Evolutionary conservation across 2,329 filamentous ascomycete genomes (phyloP), one percentile per base, ranked within the genome.

Genomic region (Nemania sp.): DNA sequence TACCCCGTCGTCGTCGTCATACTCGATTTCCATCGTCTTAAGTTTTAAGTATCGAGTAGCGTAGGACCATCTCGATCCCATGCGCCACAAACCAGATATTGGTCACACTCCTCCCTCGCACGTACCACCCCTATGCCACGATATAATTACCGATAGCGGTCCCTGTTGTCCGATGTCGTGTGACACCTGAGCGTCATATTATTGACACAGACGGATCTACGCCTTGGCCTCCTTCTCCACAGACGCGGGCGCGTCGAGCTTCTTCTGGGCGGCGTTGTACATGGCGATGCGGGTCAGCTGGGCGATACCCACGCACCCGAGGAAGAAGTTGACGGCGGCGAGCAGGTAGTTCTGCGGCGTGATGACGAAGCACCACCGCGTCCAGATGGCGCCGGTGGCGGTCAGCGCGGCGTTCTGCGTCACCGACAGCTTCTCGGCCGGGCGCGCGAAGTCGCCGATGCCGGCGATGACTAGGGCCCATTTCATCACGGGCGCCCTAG

Each of bases 311-410:
- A 97, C 92, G 63, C 88, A 77, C 67, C 89, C 93, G 66, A 99
- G 88, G 82, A 97, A 95, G 83, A 97, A 97, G 84, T 99, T 99
- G 71, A 97, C 94, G 50, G 91, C 86, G 57, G 94, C 94, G 55
- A 99, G 86, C 87, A 97, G 88, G 68, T 91, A 77, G 80, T 99
- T 99, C 75, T 86, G 86, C 53, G 94, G 94, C 75, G 86, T 91
- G 77, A 99, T 99, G 73, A 99, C 89, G 71, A 97, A 81, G 81
- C 94, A 99, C 94, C 94, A 99, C 64, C 94, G 85, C 40, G 94
- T 99, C 94, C 94, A 99, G 81, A 99, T 99, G 62, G 89, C 76
- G 63, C 94, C 94, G 8, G 94, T 99, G 66, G 86, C 86, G 70
- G 90, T 94, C 64, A 99, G 83, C 55, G 94, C 93, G 45, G 80